Base-by-base conservation (phyloP, 768 basidiomycete genomes). In the Flagelloscypha sp. region DNA sequence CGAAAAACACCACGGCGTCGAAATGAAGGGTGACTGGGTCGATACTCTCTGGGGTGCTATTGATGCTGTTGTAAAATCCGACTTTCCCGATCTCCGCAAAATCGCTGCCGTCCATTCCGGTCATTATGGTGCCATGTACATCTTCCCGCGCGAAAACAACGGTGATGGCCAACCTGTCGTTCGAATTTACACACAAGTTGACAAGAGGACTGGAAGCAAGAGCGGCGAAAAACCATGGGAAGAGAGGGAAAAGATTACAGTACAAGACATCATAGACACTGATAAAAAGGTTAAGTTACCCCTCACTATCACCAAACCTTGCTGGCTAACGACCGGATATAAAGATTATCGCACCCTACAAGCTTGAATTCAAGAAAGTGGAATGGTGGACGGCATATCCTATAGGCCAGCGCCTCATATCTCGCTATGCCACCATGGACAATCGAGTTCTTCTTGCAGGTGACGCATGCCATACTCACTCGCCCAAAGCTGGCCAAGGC, bases 11-110 rank as follows among this genome's bases (percentile, higher is more conserved):
- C 48, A 71, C 6, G 57, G 53, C 7, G 59, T 72, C 13, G 44
- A 56, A 11, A 69, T 72, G 67, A 52, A 63, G 22, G 70, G 70
- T n/a, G 67, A 72, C 46, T 60, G 65, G 42, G 66, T 54, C 9
- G 64, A 69, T 56, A 41, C 47, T 37, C 56, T 72, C n/a, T 73
- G 71, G 71, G 71, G 71, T 2, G 70, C 70, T 1, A 37, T 72
- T 8, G 70, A 73, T 46, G 56, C 60, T 5, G 36, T 63, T 2
- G 68, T 70, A 9, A 52, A 55, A 2, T 68, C 70, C 10, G 57
- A 72, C 52, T 70, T 73, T 42, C 72, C 72, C 7, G 68, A 70
- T 50, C 62, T 59, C 37, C 58, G 70, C n/a, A 60, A 59, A 23
- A 53, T 55, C 18, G 56, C 54, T 22, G 62, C 63, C 4, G 59